Conservation (phyloP, 2,329 filamentous ascomycete genomes). For the Nannizzia gypsea region DNA sequence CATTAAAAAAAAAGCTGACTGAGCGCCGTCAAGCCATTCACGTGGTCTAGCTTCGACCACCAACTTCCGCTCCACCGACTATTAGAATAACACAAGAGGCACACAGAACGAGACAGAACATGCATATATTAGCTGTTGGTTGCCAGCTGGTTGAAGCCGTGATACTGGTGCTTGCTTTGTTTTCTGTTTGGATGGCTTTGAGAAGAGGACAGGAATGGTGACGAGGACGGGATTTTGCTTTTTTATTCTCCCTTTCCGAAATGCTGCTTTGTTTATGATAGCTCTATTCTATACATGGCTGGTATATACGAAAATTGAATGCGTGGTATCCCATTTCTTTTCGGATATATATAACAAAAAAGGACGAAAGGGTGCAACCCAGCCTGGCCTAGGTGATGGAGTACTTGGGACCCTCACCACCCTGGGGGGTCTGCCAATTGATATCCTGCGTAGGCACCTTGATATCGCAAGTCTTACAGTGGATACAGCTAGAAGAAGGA, state of each 20-base stretch:
- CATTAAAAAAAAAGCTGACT: not conserved
- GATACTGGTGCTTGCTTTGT: not conserved
- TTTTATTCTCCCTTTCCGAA: not conserved
- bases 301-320: not conserved
- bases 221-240: not conserved
- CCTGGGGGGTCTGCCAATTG: conserved; percentile 91
- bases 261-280: not conserved
- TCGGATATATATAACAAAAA: not conserved
- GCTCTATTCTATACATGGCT: conserved; percentile 3
- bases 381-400: conserved; percentile 40
- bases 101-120: not conserved
- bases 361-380: not conserved
- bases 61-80: not conserved
- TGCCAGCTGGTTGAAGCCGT: no score
- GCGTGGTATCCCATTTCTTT: not conserved
- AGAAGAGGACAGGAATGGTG: not conserved
- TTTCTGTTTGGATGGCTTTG: not conserved
- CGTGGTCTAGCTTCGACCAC: not conserved
- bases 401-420: conserved; percentile 64
- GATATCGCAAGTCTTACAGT: conserved; percentile 99
- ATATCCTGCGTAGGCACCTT: conserved; percentile 96
- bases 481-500: conserved; percentile 61
- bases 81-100: not conserved
- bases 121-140: not conserved
- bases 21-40: not conserved